Evolutionary conservation across 2,329 filamentous ascomycete genomes (phyloP).

Genomic region (Cladophialophora immunda): DNA sequence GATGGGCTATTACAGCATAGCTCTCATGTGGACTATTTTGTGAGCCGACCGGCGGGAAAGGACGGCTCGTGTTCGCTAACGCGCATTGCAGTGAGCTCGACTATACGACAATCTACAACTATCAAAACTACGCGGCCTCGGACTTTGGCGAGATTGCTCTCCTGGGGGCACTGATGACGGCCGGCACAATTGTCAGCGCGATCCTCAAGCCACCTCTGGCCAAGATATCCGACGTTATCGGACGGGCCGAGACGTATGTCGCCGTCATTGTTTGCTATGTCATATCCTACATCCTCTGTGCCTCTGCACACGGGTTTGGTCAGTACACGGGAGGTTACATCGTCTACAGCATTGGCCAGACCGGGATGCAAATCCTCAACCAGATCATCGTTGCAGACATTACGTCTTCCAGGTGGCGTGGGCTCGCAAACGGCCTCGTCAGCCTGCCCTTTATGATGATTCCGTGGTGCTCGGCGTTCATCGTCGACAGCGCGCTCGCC

Average conservation of each 20-base stretch:
- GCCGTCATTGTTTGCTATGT: constrained; percentile 47
- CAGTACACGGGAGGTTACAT: constrained; percentile 51
- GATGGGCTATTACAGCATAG: constrained; percentile 21
- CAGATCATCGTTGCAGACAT: constrained; percentile 54
- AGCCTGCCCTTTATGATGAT: constrained; percentile 53
- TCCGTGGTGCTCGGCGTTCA: constrained; percentile 53
- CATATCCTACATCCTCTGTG: constrained; percentile 51
- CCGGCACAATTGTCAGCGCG: constrained; percentile 50
- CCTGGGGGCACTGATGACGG: constrained; percentile 40
- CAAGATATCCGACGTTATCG: constrained; percentile 55
- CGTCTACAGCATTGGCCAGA: constrained; percentile 49
- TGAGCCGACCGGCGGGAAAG: constrained; percentile 9
- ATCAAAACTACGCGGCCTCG: constrained; percentile 53
- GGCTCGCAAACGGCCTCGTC: constrained; percentile 50
- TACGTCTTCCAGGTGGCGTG: constrained; percentile 52
- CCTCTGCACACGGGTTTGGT: constrained; percentile 47
- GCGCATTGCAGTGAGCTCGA: constrained; percentile 46
- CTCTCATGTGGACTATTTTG: constrained; percentile 34
- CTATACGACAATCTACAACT: constrained; percentile 49
- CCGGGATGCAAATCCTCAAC: constrained; percentile 55
- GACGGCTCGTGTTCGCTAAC: neutral
- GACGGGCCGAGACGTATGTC: constrained; percentile 47
- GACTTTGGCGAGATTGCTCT: constrained; percentile 50
- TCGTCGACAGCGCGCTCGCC: constrained; percentile 51
- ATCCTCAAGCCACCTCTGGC: constrained; percentile 54